These are phyloP conservation scores for Epicoccum nigrum DNA, from an alignment of 2,329 filamentous ascomycete species.

Conservation along the genomic window DNA sequence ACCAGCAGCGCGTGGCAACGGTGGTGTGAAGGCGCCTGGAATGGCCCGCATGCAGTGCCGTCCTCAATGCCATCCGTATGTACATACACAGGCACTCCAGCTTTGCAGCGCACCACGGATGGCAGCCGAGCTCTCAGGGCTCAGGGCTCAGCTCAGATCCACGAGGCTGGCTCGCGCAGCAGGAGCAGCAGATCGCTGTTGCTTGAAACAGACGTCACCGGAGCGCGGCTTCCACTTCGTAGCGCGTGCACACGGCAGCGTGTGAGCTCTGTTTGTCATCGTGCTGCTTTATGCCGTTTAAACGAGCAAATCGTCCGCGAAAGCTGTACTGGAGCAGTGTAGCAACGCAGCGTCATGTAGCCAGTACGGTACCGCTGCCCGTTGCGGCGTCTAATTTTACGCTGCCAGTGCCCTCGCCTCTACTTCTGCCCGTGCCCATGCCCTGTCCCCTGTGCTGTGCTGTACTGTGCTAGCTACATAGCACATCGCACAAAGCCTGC, in stretches of 20 bases:
- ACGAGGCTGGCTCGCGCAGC: constrained; percentile 19
- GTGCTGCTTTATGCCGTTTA: constrained; percentile 14
- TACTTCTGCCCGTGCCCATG: not conserved
- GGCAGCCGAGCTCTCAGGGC: constrained; percentile 4
- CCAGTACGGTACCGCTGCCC: constrained; percentile 8
- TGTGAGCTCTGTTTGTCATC: constrained; percentile 15
- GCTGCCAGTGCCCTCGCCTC: constrained; percentile 8
- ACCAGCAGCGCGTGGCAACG: constrained; percentile 20
- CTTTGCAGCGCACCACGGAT: constrained; percentile 7
- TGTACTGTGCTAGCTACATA: constrained; percentile 5
- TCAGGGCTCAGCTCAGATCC: not conserved
- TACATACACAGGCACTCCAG: not conserved
- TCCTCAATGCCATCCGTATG: too few species aligned
- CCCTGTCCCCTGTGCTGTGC: too few species aligned
- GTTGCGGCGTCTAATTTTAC: constrained; percentile 10
- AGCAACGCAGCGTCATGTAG: constrained; percentile 1
- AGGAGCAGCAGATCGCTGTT: constrained; percentile 26
- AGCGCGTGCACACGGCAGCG: constrained; percentile 24
- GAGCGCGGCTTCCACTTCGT: constrained; percentile 20
- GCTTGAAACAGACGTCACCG: constrained; percentile 35
- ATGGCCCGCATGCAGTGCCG: constrained; percentile 19
- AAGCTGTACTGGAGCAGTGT: constrained; percentile 8
- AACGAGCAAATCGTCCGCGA: constrained; percentile 16
- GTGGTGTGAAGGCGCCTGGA: constrained; percentile 16
- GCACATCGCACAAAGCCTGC: not conserved